Evolutionary conservation across 148 eudicot species (phyloP), one percentile per base, ranked within the genome.

Genomic region (Cornus suecica): DNA sequence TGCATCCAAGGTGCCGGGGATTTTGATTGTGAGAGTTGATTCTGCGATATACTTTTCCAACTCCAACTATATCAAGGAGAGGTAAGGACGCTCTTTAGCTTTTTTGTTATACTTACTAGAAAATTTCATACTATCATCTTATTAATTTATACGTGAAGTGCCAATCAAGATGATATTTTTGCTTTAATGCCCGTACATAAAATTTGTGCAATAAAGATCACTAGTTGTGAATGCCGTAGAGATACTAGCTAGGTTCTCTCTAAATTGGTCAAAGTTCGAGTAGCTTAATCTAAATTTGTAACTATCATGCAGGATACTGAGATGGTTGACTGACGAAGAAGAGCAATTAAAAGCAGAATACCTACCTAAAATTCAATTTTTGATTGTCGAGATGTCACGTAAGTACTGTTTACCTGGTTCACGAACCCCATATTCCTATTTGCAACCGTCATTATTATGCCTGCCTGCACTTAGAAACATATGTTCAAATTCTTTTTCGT

Each of bases 381-480:
- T 94, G 82, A 89, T 94, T 23, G 84, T 94, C 0, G 99, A 92
- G 61, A 89, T 94, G 99, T 89, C 97, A 29, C 97, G 99, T 94
- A 83, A 86, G 99, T 65, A 62, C 13, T 25, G 20, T 37, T 29
- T 27, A 58, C 54, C 20, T 13, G 20, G 18, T 48, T 16, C 54
- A 1, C 18, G 1, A 48, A 48, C 20, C 3, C 54, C 20, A 16
- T 48, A 48, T 48, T 48, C 54, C 54, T 48, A 48, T 16, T 48
- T 48, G 0, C 54, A 48, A 48, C 18, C 54, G 15, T 48, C 1
- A 2, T 48, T 37, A 37, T 6, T 37, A 37, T 37, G 54, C 2
- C 2, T 48, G 15, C 20, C 54, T 48, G 54, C 18, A 48, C 20
- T 16, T 48, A 48, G 20, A 48, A 13, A 3, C 20, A 11, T 14